These are phyloP conservation scores for Diplodia intermedia DNA, from an alignment of 2,329 filamentous ascomycete genomes.

Conservation along the genomic window DNA sequence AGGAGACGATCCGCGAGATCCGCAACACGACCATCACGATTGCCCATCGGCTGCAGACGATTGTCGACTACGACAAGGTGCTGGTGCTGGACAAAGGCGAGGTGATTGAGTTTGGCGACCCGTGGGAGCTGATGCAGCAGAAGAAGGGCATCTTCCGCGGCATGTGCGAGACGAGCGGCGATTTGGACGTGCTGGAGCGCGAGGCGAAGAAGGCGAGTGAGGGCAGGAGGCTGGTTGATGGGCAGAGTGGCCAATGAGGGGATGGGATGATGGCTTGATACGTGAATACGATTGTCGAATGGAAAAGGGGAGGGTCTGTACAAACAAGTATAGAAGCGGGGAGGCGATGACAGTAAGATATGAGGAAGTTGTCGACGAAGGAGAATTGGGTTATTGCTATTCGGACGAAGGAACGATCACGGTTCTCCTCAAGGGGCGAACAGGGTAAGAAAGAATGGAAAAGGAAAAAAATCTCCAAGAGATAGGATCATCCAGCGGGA, in stretches of 20 bases:
- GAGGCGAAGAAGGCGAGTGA: constrained; percentile 62
- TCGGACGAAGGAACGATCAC: not conserved
- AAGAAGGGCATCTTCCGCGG: constrained; percentile 69
- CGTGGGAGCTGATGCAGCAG: constrained; percentile 72
- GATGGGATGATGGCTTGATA: not conserved
- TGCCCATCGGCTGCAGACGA: constrained; percentile 92
- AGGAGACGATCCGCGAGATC: constrained; percentile 93
- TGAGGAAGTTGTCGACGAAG: too few relatives aligned
- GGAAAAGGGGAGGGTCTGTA: not conserved
- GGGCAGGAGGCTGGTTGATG: constrained; percentile 37
- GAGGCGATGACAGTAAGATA: not conserved
- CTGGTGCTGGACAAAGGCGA: constrained; percentile 88
- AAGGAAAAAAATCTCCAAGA: not conserved
- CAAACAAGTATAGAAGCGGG: not conserved
- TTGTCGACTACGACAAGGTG: constrained; percentile 98
- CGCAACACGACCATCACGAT: constrained; percentile 94
- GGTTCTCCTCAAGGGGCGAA: not conserved
- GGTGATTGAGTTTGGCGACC: constrained; percentile 90
- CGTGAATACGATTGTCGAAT: not conserved
- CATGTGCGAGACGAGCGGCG: constrained; percentile 71
- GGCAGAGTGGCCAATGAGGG: too few relatives aligned
- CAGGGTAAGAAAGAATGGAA: not conserved
- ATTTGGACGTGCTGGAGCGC: constrained; percentile 63
- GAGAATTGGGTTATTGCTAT: too few relatives aligned
- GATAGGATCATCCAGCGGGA: not conserved